Evolutionary conservation across 371 early-diverging fungal species (phyloP), one percentile per base, ranked within the genome.

Genomic region (Blakeslea trispora): DNA sequence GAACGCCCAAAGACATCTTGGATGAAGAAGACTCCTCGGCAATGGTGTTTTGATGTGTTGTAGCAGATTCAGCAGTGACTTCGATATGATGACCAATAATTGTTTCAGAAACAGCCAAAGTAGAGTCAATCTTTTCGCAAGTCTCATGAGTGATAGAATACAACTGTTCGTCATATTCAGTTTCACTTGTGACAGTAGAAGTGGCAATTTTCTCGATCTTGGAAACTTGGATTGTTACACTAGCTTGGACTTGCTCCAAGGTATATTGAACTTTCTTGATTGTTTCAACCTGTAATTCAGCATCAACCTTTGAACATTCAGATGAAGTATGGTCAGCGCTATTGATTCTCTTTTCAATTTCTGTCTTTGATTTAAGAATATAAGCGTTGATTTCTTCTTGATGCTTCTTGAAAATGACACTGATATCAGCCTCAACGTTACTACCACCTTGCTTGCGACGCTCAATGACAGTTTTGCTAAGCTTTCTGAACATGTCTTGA

Each of bases 401-500:
- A 10, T 54, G 55, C 13, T 65, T 54, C 52, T 70, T 57, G 42
- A 73, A 49, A 35, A 73, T 62, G 11, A 22, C 50, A 3, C 62
- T 63, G 21, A 73, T 40, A 50, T 73, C 74, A 10, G 47, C 42
- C 24, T 61, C 39, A 3, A 61, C 57, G 35, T 70, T 57, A 0
- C 64, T 61, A 24, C 74, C 74, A 24, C 68, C 74, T 55, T 64
- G 62, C 47, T 64, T 57, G 10, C 60, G 45, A 24, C 74, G 74
- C 17, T 70, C 59, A 19, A 55, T 50, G 21, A 73, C 49, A 11
- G 66, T 28, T 5, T 21, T 13, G 19, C 60, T 59, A 14, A 70
- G 62, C 17, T 62, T 15, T 0, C 31, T 41, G 37, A 73, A 59
- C 42, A 65, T 55, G 7, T 39, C 15, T 18, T 61, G 54, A 44